Conservation (phyloP, 495 filamentous ascomycete species). For the Jackrogersella minutella region DNA sequence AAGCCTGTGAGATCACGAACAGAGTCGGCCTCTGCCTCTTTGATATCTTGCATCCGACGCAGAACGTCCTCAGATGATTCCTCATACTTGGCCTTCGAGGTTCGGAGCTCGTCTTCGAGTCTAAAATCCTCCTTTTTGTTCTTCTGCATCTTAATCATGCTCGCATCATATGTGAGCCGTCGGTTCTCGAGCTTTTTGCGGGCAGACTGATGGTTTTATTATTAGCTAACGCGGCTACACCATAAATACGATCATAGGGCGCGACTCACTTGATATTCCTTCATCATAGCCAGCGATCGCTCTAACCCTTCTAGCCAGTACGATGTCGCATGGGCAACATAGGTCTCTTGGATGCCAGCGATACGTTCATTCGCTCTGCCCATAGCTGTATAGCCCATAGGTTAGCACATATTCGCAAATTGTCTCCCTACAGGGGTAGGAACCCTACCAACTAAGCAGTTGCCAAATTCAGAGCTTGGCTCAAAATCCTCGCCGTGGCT, state of each 20-base stretch:
- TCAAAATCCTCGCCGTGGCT: slow-evolving; percentile 95
- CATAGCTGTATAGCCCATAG: slow-evolving; percentile 60
- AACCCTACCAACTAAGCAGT: slow-evolving; percentile 81
- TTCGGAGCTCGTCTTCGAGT: slow-evolving; percentile 90
- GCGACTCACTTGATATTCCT: slow-evolving; percentile 81
- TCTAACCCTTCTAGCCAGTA: slow-evolving; percentile 94
- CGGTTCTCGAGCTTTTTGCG: slow-evolving; percentile 95
- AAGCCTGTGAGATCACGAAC: slow-evolving; percentile 82
- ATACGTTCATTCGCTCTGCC: slow-evolving; percentile 88
- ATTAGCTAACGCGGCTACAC: slow-evolving; percentile 24
- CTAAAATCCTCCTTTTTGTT: slow-evolving; percentile 92
- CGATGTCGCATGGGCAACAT: slow-evolving; percentile 79
- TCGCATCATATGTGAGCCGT: slow-evolving; percentile 90
- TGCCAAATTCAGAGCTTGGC: slow-evolving; percentile 88
- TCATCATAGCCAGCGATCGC: slow-evolving; percentile 91
- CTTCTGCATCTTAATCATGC: slow-evolving; percentile 90
- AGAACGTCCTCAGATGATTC: slow-evolving; percentile 93
- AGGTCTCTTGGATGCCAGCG: slow-evolving; percentile 85
- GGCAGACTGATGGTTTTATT: slow-evolving; percentile 69
- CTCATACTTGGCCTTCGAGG: slow-evolving; percentile 94
- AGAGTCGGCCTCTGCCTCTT: slow-evolving; percentile 87
- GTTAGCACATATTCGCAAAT: not conserved
- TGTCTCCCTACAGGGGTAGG: slow-evolving; percentile 8
- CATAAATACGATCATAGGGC: not conserved
- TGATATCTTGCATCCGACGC: slow-evolving; percentile 95